Conservation (phyloP, 306 rosid genomes). For the Vigna trinervia region DNA sequence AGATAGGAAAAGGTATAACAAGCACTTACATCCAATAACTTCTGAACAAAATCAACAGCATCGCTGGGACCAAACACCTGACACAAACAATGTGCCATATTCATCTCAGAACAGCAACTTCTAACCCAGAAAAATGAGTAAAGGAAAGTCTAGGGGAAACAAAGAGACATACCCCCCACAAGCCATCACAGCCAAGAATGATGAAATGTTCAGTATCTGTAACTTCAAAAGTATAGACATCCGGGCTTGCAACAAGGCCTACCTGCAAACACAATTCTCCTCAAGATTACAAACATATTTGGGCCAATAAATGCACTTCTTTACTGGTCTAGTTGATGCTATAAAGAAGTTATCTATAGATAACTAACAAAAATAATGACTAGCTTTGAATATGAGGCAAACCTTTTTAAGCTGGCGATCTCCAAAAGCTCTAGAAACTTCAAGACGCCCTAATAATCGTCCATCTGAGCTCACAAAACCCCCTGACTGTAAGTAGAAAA, state of each 20-base stretch:
- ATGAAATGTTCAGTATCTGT: constrained; percentile 82
- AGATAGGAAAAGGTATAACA: constrained; percentile 29
- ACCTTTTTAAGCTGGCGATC: constrained; percentile 95
- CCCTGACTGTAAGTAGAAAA: constrained; percentile 69
- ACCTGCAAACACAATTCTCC: constrained; percentile 60
- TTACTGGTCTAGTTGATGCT: constrained; percentile 20
- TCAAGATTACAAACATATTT: constrained; percentile 19
- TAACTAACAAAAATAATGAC: constrained; percentile 15
- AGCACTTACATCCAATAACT: constrained; percentile 67
- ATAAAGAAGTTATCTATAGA: constrained; percentile 10
- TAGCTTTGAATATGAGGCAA: constrained; percentile 33
- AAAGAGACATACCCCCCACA: constrained; percentile 81
- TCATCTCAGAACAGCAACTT: constrained; percentile 25
- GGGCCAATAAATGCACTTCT: constrained; percentile 4
- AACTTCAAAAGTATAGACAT: constrained; percentile 79
- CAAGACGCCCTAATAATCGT: constrained; percentile 85
- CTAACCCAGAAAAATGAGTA: constrained; percentile 39
- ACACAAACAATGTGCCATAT: constrained; percentile 29
- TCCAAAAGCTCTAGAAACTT: constrained; percentile 91
- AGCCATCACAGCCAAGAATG: constrained; percentile 95
- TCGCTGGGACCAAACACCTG: constrained; percentile 98
- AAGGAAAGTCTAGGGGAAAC: not conserved
- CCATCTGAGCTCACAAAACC: constrained; percentile 89
- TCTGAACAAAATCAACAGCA: constrained; percentile 89
- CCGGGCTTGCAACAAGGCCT: constrained; percentile 84